Base-by-base conservation (phyloP, 306 rosid genomes). In the Glycine tomentella region DNA sequence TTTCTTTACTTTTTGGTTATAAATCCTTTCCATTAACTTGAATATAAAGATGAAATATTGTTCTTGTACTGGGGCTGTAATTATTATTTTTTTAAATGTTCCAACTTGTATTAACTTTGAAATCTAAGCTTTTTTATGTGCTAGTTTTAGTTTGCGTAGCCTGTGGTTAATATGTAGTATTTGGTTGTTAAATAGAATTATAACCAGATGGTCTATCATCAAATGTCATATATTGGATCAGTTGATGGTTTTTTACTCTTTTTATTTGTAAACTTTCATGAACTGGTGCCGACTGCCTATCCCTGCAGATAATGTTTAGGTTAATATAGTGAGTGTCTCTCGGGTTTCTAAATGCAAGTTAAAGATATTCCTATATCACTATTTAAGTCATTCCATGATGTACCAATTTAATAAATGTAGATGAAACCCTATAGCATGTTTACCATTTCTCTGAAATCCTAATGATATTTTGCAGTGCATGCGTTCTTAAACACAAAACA, bases 231-330 rank as follows among this genome's bases (percentile, higher is more conserved):
- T 10, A 11, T 80, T 34, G 45, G 80, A 77, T 68, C 81, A 62
- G 16, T 49, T 50, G 61, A 36, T 69, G 76, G 70, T 50, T 64
- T 72, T 25, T 25, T 25, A 25, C 31, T 25, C 31, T 25, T 56
- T 84, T 45, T 53, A 33, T 67, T 80, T 17, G 7, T 17, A 53
- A 76, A 44, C 31, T 31, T 31, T 48, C 71, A 45, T 61, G 55
- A 80, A 46, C 81, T 15, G 76, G 69, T 50, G 66, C 46, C 65
- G 72, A 65, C 69, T 68, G 63, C 70, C 44, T 25, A 20, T 45
- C 51, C 58, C 74, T 20, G 75, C 31, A 40, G 63, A 70, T 20
- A 61, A 14, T 20, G 68, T 33, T 3, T 62, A 4, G 16, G 20
- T 46, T 75, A 53, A 16, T 31, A 12, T 51, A 34, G 3, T 42